Evolutionary conservation across 2,329 filamentous ascomycete genomes (phyloP), one percentile per base, ranked within the genome.

Genomic region (Thyridium curvatum): DNA sequence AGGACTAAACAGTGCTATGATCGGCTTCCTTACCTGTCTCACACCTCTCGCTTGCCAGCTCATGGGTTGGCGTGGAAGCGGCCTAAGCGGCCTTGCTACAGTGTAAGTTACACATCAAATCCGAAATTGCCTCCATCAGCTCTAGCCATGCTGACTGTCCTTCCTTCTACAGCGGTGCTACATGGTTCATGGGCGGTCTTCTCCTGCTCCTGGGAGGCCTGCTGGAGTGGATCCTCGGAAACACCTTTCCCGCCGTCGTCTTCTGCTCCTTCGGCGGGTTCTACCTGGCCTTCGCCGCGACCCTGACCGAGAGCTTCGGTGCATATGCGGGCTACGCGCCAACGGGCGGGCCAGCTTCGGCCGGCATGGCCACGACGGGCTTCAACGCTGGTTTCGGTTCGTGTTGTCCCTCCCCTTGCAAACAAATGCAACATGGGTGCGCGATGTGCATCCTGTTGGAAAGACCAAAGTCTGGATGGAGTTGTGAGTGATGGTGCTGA

Each of bases 241-340:
- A 73, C 46, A 74, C 71, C 0, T 76, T 74, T 36, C 62, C 71
- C 0, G 69, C 64, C 38, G 67, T 75, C 34, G 71, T 75, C 12
- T 75, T 75, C 47, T 54, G 70, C 46, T 56, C 60, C 10, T 65
- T 64, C 31, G 65, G 68, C 48, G 54, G 47, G 12, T 75, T 74
- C 52, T 76, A 67, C 60, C 58, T 74, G 26, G 57, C 65, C 2
- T 70, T 71, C 40, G 71, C 58, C 2, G 61, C 62, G 1, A 72
- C 68, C 1, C 56, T 75, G 40, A 66, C 61, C 26, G 70, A 70
- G 2, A 55, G 54, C 15, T 73, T 66, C 48, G 63, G 64, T 21
- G 63, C 70, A 9, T 62, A 60, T 5, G 61, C 59, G 37, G 44
- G 52, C 15, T 65, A 60, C 36, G 52, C 57, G 3, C 39, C 55